Conservation (phyloP, 83 land plant species). For the Picea abies region DNA sequence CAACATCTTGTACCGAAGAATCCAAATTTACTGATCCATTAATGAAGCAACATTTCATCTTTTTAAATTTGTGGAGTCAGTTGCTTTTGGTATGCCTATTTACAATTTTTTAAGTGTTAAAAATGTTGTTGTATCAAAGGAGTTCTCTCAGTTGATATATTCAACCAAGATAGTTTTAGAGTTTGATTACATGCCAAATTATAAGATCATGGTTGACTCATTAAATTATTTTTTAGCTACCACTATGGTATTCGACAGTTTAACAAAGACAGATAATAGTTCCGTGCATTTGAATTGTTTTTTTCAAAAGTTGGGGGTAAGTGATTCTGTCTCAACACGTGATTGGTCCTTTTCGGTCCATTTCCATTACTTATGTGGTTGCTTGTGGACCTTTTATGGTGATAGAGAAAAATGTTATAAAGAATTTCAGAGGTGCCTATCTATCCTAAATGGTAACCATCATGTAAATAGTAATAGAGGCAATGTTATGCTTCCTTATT, state of each 20-base stretch:
- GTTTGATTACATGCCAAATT: background rate
- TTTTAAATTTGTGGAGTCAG: conserved; percentile 74
- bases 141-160: background rate
- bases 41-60: conserved; percentile 80
- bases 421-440: conserved; percentile 49
- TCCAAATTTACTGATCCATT: conserved; percentile 35
- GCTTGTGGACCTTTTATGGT: conserved; percentile 55
- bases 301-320: conserved; percentile 1
- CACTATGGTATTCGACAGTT: background rate
- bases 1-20: conserved; percentile 35
- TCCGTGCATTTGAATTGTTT: background rate
- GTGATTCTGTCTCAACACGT: conserved; percentile 14
- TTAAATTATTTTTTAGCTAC: background rate
- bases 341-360: conserved; percentile 75
- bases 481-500: conserved; percentile 60
- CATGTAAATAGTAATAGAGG: conserved; percentile 18
- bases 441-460: conserved; percentile 1
- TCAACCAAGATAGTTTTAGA: background rate
- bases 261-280: background rate
- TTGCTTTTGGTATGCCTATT: conserved; percentile 44
- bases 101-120: conserved; percentile 2
- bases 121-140: background rate
- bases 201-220: background rate
- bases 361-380: conserved; percentile 81
- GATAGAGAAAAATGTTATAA: conserved; percentile 65